Base-by-base conservation (phyloP, 192 early-diverging fungal genomes). In the Coemansia sp. region DNA sequence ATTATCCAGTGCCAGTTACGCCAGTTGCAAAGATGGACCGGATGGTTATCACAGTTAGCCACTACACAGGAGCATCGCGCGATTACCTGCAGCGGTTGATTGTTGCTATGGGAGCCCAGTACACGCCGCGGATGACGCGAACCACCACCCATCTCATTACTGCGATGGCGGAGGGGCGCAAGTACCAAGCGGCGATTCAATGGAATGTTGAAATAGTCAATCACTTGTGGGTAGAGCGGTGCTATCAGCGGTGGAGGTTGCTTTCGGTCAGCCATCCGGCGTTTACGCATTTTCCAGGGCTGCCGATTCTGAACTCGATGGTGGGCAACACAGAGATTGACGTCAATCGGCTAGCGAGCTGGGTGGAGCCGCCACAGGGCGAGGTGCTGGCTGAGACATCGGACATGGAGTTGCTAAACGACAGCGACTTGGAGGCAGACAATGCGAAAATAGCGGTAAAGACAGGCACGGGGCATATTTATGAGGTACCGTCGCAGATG, bases 141-240 rank as follows among this genome's bases (percentile, higher is more conserved):
- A 79, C 79, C 12, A 92, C 89, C 29, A 94, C 92, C 1, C 92
- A 93, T 69, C 64, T 94, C 51, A 85, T 94, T 1, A 90, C 90
- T 25, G 85, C 87, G 56, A 66, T 69, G 84, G 78, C 74, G 2
- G 69, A 63, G 8, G 90, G 92, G 15, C 79, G 82, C 51, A 95
- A 95, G 67, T 90, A 85, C 62, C 57, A 62, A 37, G 70, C 68
- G 43, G 92, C 88, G 1, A 56, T 83, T 11, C 77, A 86, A 47
- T 89, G 90, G 86, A 85, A 88, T 49, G 66, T 91, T 6, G 72
- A 86, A 21, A 72, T 91, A 5, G 83, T 93, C 6, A 94, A 95
- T 71, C 93, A 95, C 72, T 50, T 93, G 15, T 95, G 93, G 93
- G 59, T 95, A 0, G 93, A 95, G 76, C 89, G 89, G 27, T 83